Conservation (phyloP, 2,329 filamentous ascomycete species). For the Colletotrichum cereale region DNA sequence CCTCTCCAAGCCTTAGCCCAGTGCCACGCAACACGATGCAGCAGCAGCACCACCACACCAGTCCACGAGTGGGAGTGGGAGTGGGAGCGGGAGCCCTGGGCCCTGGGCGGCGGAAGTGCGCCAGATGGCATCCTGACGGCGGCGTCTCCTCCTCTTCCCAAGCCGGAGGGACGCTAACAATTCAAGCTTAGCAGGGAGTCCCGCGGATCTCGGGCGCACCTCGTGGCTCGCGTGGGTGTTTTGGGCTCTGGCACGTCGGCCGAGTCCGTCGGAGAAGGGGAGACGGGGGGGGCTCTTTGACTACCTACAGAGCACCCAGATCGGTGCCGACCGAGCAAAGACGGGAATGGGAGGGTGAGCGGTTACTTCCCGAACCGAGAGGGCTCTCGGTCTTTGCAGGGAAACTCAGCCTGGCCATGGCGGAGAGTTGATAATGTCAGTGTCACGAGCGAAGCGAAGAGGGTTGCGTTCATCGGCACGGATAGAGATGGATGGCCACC, state of each 20-base stretch:
- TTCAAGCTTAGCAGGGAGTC: slow-evolving; percentile 32
- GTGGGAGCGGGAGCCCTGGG: slow-evolving; percentile 19
- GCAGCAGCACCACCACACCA: background rate
- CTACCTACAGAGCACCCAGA: background rate
- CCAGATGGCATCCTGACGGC: background rate
- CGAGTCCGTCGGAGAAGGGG: background rate
- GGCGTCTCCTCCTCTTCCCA: background rate
- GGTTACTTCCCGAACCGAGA: background rate
- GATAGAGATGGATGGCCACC: slow-evolving; percentile 12
- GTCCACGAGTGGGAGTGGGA: background rate
- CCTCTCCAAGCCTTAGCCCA: background rate
- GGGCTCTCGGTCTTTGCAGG: background rate
- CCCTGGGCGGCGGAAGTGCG: background rate
- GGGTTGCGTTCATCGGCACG: background rate
- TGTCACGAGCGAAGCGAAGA: slow-evolving; percentile 3
- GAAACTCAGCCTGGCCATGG: background rate
- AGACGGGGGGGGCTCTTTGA: background rate
- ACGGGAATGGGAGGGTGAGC: background rate
- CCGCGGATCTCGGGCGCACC: slow-evolving; percentile 15
- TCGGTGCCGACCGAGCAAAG: slow-evolving; percentile 17
- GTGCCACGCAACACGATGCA: background rate
- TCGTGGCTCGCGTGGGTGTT: slow-evolving; percentile 16
- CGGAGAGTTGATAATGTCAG: slow-evolving; percentile 3
- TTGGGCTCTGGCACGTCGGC: too few species aligned
- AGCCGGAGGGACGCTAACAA: slow-evolving; percentile 33